Evolutionary conservation across 345 rosid species (phyloP), one percentile per base, ranked within the genome.

Genomic region (Dipteronia sinensis): DNA sequence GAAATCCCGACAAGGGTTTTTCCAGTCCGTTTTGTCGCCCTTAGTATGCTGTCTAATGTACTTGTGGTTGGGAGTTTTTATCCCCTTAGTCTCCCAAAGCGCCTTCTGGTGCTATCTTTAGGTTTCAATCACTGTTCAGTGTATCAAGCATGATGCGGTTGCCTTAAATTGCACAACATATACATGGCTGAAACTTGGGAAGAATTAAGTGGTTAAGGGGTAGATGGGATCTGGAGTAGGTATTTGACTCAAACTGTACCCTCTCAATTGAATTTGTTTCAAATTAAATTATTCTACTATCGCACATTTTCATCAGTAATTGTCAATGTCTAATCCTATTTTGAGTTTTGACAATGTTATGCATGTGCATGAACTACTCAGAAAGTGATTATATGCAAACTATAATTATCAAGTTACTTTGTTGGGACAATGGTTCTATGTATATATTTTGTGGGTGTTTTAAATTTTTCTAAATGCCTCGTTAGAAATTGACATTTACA

Each of bases 401-500:
- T 49, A 7, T 74, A 15, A 61, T 7, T 10, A 6, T 76, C 42
- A 58, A 63, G 19, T 40, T 40, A 16, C 67, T 58, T 58, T 71
- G 47, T 55, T n/a, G 42, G 23, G 40, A 23, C 15, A 31, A 53
- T 15, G 64, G 11, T 59, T 59, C 13, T 2, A 10, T 22, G 1
- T 15, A 47, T 27, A 69, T 49, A 20, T 49, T 9, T 47, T 55
- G 64, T 55, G 49, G 40, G 5, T 22, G 42, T 61, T 61, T 34
- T 23, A 15, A 10, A 22, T 38, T 61, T 42, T 42, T 61, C 7
- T 16, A 22, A 47, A 15, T 51, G 67, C 76, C 51, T 29, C n/a
- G 13, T 58, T 66, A 29, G 44, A 74, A 44, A 20, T 72, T 77
- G 66, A 63, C 20, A 17, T 65, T 77, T 65, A 59, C 42, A 27